Evolutionary conservation across 2,329 filamentous ascomycete genomes (phyloP).

Genomic region (Penicillium oxalicum): DNA sequence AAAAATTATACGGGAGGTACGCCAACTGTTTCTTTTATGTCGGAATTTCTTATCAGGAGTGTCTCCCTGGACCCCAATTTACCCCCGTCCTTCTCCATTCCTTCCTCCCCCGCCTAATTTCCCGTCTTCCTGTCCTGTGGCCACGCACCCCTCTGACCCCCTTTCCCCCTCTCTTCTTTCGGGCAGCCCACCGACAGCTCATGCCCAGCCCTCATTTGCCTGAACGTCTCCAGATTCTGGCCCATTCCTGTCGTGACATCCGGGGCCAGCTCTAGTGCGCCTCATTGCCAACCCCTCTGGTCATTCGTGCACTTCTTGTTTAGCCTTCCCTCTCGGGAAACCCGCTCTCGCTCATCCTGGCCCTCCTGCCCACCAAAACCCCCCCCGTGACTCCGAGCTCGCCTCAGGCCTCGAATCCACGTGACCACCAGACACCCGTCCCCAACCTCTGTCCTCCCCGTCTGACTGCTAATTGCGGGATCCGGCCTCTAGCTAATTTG

Average conservation of each 20-base stretch:
- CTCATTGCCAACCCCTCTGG: not conserved
- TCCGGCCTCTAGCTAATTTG: constrained; percentile 31
- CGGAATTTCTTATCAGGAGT: constrained; percentile 7
- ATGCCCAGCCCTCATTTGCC: constrained; percentile 9
- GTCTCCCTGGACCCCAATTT: constrained; percentile 1
- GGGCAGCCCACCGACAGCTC: constrained; percentile 10
- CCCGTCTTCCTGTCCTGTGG: constrained; percentile 10
- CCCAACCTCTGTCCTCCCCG: constrained; percentile 28
- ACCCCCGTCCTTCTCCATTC: not conserved
- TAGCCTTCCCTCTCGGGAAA: not conserved
- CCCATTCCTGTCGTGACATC: constrained; percentile 8
- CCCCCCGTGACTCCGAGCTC: constrained; percentile 1
- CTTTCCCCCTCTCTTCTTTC: constrained; percentile 5
- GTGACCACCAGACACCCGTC: constrained; percentile 18
- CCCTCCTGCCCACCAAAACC: not conserved
- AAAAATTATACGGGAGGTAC: constrained; percentile 13
- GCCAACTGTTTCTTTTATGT: constrained; percentile 6
- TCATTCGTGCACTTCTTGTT: not conserved
- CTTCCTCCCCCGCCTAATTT: not conserved
- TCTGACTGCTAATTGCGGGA: constrained; percentile 30
- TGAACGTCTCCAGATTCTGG: constrained; percentile 7
- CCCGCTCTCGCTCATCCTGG: not conserved
- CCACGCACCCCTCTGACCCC: constrained; percentile 15
- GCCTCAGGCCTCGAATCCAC: constrained; percentile 20
- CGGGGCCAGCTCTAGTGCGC: constrained; percentile 7